Percentiles rank a stretch among this genome's conserved stretches.
Conservation (phyloP, 2,329 filamentous ascomycete genomes). For the Ceratocystis huliohia region DNA sequence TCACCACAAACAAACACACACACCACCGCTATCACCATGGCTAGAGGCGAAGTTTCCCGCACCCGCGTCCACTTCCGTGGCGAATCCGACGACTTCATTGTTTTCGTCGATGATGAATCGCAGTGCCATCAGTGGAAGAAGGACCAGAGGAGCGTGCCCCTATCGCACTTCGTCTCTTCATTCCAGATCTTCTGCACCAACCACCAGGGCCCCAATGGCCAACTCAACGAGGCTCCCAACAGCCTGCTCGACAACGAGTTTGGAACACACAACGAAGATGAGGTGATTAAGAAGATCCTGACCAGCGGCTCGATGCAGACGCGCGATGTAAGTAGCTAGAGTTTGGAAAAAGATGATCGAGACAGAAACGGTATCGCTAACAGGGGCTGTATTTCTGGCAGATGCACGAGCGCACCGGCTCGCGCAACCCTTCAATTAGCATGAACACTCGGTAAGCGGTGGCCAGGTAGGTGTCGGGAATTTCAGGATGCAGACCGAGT, state of each 20-base stretch:
- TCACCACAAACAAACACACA: background rate
- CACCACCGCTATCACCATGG: slow-evolving; percentile 38
- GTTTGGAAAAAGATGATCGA: too few relatives aligned
- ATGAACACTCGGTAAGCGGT: slow-evolving; percentile 9
- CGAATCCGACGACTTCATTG: slow-evolving; percentile 43
- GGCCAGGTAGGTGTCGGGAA: background rate
- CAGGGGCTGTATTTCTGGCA: slow-evolving; percentile 23
- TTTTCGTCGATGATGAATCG: slow-evolving; percentile 47
- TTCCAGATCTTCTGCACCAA: slow-evolving; percentile 87
- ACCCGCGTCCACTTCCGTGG: slow-evolving; percentile 83
- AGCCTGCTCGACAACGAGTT: slow-evolving; percentile 72
- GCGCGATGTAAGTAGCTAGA: slow-evolving; percentile 9
- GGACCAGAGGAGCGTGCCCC: slow-evolving; percentile 58
- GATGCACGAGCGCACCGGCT: slow-evolving; percentile 41
- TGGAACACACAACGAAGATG: slow-evolving; percentile 64
- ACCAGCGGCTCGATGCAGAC: slow-evolving; percentile 14
- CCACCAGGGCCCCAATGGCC: slow-evolving; percentile 79
- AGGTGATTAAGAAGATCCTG: slow-evolving; percentile 63
- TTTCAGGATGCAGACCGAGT: too few relatives aligned
- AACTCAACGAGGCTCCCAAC: slow-evolving; percentile 64
- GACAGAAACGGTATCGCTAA: background rate
- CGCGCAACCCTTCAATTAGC: slow-evolving; percentile 41
- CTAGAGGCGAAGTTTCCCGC: slow-evolving; percentile 56
- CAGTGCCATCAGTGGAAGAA: slow-evolving; percentile 67
- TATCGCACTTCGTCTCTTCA: slow-evolving; percentile 72